Evolutionary conservation across 1,284 basidiomycete genomes (phyloP).

Genomic region (Naganishia albida): DNA sequence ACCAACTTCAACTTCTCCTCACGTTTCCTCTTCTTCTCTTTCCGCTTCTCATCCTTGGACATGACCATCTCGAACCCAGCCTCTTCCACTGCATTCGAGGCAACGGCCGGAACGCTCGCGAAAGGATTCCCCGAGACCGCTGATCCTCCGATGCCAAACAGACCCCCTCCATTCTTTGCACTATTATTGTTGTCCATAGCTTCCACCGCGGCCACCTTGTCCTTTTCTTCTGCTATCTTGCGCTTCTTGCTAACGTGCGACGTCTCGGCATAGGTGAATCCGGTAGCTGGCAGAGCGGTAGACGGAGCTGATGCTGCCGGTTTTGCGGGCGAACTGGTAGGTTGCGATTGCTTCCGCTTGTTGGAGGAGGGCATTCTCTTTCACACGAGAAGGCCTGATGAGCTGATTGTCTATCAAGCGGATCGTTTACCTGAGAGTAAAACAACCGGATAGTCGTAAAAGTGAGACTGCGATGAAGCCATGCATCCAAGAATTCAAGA

Average conservation of each 20-base stretch:
- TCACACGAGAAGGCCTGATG: no score
- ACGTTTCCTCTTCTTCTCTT: conserved; percentile 70
- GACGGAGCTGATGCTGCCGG: neutral
- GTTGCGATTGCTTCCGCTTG: conserved; percentile 14
- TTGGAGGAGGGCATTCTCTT: conserved; percentile 4
- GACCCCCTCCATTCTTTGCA: neutral
- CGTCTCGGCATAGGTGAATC: conserved; percentile 8
- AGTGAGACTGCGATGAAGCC: neutral
- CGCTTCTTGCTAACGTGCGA: conserved; percentile 24
- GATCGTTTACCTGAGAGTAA: no score
- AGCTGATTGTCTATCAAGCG: no score
- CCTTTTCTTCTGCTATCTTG: neutral
- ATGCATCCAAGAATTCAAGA: conserved; percentile 15
- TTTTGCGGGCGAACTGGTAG: neutral
- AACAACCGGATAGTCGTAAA: neutral
- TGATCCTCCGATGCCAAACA: neutral
- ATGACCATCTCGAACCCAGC: conserved; percentile 67
- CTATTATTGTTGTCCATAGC: neutral
- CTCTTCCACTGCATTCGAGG: conserved; percentile 36
- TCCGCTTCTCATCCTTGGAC: conserved; percentile 62
- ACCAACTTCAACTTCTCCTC: conserved; percentile 63
- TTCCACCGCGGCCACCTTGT: neutral
- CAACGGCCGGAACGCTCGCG: neutral
- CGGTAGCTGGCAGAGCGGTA: neutral
- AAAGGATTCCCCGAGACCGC: neutral